These are phyloP conservation scores for Nicotiana obtusifolia DNA, from an alignment of 257 asterid genomes.

Conservation along the genomic window DNA sequence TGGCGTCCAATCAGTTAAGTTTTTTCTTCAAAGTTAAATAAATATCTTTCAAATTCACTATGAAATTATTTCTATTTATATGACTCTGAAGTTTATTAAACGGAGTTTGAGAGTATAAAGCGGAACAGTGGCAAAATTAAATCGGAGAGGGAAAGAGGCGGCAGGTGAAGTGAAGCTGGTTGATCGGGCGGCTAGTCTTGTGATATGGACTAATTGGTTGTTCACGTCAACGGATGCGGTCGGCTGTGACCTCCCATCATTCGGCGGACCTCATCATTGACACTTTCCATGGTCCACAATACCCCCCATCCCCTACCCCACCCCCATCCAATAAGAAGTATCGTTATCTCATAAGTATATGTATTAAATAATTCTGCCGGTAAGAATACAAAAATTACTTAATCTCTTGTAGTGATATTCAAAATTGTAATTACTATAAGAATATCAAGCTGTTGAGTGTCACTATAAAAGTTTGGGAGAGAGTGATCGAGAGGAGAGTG, in stretches of 20 bases:
- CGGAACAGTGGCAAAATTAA: background rate
- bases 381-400: background rate
- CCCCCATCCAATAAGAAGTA: too few relatives aligned
- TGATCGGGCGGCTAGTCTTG: conserved; percentile 22
- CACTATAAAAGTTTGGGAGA: too few relatives aligned
- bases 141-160: background rate
- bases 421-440: too few relatives aligned
- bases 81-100: background rate
- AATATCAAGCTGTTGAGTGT: too few relatives aligned
- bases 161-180: conserved; percentile 13
- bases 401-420: too few relatives aligned
- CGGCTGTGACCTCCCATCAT: conserved; percentile 47
- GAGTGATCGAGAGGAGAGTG: too few relatives aligned
- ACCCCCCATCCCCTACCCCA: conserved; percentile 12
- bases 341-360: background rate
- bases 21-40: too few relatives aligned
- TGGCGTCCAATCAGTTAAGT: too few relatives aligned
- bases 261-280: conserved; percentile 47
- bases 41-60: too few relatives aligned
- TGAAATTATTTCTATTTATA: too few relatives aligned
- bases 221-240: conserved; percentile 33
- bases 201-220: conserved; percentile 35
- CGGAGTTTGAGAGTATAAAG: background rate
- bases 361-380: background rate
- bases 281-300: conserved; percentile 24